Evolutionary conservation across 305 asterid genomes (phyloP).

Genomic region (Solanum hybrid): DNA sequence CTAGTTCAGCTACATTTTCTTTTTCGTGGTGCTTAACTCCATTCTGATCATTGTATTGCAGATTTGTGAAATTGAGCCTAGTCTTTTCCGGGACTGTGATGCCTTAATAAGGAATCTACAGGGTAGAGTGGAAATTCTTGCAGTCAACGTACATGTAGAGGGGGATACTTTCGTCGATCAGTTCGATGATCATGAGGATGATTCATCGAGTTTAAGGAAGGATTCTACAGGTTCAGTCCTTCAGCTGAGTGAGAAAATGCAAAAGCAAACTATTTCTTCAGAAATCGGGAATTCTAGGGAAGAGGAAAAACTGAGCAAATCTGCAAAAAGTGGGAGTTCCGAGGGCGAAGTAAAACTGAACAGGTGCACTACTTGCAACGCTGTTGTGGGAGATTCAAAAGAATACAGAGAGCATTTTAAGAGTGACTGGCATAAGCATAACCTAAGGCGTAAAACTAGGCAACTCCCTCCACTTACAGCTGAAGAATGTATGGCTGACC

Average conservation of each 20-base stretch:
- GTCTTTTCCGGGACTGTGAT: slow-evolving; percentile 59
- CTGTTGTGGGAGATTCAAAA: slow-evolving; percentile 52
- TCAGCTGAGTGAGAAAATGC: slow-evolving; percentile 41
- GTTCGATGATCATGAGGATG: slow-evolving; percentile 59
- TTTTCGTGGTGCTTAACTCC: not conserved
- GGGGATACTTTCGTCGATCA: slow-evolving; percentile 49
- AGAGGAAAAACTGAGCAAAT: slow-evolving; percentile 43
- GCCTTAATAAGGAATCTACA: slow-evolving; percentile 52
- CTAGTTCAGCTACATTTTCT: not conserved
- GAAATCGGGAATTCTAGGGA: slow-evolving; percentile 35
- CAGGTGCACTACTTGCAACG: slow-evolving; percentile 70
- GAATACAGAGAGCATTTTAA: slow-evolving; percentile 70
- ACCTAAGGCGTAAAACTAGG: slow-evolving; percentile 49
- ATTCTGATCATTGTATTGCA: slow-evolving; percentile 7
- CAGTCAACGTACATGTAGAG: slow-evolving; percentile 64
- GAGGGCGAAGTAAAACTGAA: slow-evolving; percentile 52
- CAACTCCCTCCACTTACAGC: slow-evolving; percentile 61
- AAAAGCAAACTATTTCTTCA: slow-evolving; percentile 39
- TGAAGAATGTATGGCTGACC: slow-evolving; percentile 59
- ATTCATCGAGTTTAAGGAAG: slow-evolving; percentile 25
- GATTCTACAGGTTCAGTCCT: slow-evolving; percentile 16
- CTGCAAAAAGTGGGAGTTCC: slow-evolving; percentile 28
- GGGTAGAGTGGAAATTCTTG: slow-evolving; percentile 74
- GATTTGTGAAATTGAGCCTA: slow-evolving; percentile 56
- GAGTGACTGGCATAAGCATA: slow-evolving; percentile 78